A percentile compares a stretch with the other conserved stretches of the same genome.
Evolutionary conservation across 345 rosid genomes (phyloP).

Genomic region (Arabis alpina): DNA sequence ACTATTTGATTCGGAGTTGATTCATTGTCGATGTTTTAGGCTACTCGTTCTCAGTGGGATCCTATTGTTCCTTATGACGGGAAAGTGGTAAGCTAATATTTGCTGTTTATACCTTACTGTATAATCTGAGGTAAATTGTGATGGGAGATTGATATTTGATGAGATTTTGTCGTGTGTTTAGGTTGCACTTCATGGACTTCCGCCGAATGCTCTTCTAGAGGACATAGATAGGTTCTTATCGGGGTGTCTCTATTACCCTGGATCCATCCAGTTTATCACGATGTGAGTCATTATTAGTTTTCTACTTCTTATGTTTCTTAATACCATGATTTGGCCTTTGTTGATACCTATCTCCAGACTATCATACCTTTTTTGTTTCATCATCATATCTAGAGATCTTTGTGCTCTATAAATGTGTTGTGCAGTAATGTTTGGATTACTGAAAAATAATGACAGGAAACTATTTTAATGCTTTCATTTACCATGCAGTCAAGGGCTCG

Average conservation of each 20-base stretch:
- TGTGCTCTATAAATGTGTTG: neutral
- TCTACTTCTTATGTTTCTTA: neutral
- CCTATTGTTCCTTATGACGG: conserved; percentile 55
- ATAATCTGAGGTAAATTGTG: neutral
- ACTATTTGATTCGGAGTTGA: neutral
- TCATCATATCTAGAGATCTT: neutral
- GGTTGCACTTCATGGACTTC: conserved; percentile 70
- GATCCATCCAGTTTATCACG: conserved; percentile 47
- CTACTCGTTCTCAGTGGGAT: conserved; percentile 58
- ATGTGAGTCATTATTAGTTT: conserved; percentile 47
- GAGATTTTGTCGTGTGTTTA: conserved; percentile 32
- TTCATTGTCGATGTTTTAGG: conserved; percentile 47
- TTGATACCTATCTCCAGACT: neutral
- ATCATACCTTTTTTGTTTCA: neutral
- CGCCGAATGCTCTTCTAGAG: conserved; percentile 50
- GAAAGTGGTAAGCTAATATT: conserved; percentile 58
- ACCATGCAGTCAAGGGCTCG: conserved; percentile 48
- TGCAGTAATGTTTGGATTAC: neutral
- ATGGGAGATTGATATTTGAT: neutral
- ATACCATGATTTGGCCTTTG: conserved; percentile 11
- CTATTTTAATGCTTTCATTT: conserved; percentile 1
- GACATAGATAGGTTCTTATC: conserved; percentile 78
- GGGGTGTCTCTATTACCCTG: conserved; percentile 62
- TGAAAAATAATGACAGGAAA: neutral
- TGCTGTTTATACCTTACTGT: neutral